Conservation (phyloP, 768 basidiomycete species). For the Suillus bovinus region DNA sequence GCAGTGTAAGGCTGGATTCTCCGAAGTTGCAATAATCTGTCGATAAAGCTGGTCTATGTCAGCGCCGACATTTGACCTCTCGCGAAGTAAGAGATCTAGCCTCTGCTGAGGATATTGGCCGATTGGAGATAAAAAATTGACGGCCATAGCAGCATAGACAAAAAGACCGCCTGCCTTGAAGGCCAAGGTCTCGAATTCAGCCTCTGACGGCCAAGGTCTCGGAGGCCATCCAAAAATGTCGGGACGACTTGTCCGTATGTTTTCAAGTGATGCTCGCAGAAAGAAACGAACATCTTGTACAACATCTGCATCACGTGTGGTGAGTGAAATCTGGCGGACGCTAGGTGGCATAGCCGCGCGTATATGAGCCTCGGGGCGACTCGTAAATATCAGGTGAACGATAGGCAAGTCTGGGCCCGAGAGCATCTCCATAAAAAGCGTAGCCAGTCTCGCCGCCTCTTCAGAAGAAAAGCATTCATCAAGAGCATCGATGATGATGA, state of each 20-base stretch:
- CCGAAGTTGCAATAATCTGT: background rate
- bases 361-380: background rate
- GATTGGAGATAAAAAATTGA: constrained; percentile 15
- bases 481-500: constrained; percentile 9
- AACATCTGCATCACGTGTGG: constrained; percentile 10
- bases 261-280: constrained; percentile 14
- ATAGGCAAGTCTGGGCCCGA: background rate
- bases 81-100: background rate
- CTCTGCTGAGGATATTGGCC: background rate
- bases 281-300: constrained; percentile 17
- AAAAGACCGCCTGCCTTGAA: constrained; percentile 16
- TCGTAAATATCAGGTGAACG: background rate
- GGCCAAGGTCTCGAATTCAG: constrained; percentile 15
- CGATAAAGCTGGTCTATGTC: background rate
- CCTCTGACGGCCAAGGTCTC: constrained; percentile 16
- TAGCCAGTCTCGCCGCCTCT: constrained; percentile 14
- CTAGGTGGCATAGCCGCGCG: constrained; percentile 9
- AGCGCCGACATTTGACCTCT: background rate
- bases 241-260: constrained; percentile 9
- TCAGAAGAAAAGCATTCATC: constrained; percentile 14
- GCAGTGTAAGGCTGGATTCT: background rate
- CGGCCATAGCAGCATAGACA: constrained; percentile 16
- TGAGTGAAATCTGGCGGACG: background rate
- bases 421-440: constrained; percentile 9
- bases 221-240: background rate